A percentile compares a stretch with the other conserved stretches of the same genome.
phyloP scores from a whole-genome alignment of 768 basidiomycete species.

The Dioszegia aurantiaca region DNA sequence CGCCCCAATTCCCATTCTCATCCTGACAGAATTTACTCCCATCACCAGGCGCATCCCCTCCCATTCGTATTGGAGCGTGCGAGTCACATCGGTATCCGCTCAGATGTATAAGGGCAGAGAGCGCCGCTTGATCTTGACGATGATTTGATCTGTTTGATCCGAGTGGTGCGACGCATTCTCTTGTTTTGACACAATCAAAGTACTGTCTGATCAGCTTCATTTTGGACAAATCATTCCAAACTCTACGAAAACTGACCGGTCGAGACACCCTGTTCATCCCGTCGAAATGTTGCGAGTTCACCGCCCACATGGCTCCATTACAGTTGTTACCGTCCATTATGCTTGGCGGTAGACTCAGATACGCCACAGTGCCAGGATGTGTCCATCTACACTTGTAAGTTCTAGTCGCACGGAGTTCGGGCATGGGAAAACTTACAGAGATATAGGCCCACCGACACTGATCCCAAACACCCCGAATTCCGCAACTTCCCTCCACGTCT shows the following conservation, averaged over 20 bases:
- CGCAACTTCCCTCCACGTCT: conserved; percentile 10
- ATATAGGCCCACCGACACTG: conserved; percentile 8
- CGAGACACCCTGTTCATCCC: conserved; percentile 11
- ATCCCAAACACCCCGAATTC: conserved; percentile 3
- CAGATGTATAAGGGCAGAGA: conserved; percentile 10
- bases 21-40: conserved; percentile 11
- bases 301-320: conserved; percentile 16
- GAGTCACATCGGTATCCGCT: conserved; percentile 14
- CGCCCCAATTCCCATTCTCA: conserved; percentile 9
- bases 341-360: conserved; percentile 10
- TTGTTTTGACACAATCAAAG: conserved; percentile 1
- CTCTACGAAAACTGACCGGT: conserved; percentile 2
- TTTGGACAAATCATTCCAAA: neutral
- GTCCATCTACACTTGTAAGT: conserved; percentile 13
- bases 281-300: conserved; percentile 12
- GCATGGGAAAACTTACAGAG: neutral
- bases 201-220: conserved; percentile 1
- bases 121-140: conserved; percentile 16
- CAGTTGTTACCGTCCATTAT: conserved; percentile 14
- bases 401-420: neutral
- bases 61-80: conserved; percentile 16
- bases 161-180: conserved; percentile 13
- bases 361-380: conserved; percentile 12
- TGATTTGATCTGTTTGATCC: conserved; percentile 11
- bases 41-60: conserved; percentile 13